A percentile compares a stretch with the other conserved stretches of the same genome.
These are phyloP conservation scores for Pichia sp. DNA, from an alignment of 1,139 yeast species.

Conservation along the genomic window DNA sequence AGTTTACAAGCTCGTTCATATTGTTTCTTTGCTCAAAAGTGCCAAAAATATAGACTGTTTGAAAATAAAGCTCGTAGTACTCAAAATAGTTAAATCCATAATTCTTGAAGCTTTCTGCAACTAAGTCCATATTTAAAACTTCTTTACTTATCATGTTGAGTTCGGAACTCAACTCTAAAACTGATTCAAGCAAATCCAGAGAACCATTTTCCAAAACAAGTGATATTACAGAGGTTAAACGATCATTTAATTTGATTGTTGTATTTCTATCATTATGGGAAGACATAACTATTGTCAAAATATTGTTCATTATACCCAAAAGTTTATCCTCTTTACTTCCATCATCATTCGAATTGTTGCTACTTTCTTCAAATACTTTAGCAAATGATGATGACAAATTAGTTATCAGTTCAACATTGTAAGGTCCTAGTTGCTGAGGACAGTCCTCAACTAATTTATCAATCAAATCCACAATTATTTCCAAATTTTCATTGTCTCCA, in stretches of 20 bases:
- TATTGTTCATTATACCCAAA: conserved; percentile 42
- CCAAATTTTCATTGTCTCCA: conserved; percentile 46
- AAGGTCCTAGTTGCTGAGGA: conserved; percentile 48
- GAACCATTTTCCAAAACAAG: conserved; percentile 40
- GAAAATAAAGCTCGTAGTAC: conserved; percentile 43
- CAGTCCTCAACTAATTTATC: conserved; percentile 50
- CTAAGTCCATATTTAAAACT: conserved; percentile 28
- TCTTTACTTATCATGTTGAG: conserved; percentile 36
- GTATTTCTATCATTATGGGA: conserved; percentile 29
- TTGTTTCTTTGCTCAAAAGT: conserved; percentile 13
- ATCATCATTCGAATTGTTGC: conserved; percentile 18
- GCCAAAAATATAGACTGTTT: conserved; percentile 41
- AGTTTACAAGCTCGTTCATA: conserved; percentile 12
- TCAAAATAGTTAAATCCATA: conserved; percentile 49
- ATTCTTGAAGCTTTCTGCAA: conserved; percentile 43
- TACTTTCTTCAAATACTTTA: conserved; percentile 16
- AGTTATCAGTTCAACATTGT: conserved; percentile 42
- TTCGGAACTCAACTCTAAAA: conserved; percentile 45
- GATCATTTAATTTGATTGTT: conserved; percentile 30
- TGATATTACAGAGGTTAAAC: conserved; percentile 36
- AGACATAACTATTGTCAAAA: conserved; percentile 45
- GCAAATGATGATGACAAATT: conserved; percentile 44
- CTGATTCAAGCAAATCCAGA: conserved; percentile 38
- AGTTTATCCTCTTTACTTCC: conserved; percentile 40
- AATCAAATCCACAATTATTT: conserved; percentile 48